phyloP scores from a whole-genome alignment of 2,329 filamentous ascomycete genomes.

The Sclerotinia borealis region DNA sequence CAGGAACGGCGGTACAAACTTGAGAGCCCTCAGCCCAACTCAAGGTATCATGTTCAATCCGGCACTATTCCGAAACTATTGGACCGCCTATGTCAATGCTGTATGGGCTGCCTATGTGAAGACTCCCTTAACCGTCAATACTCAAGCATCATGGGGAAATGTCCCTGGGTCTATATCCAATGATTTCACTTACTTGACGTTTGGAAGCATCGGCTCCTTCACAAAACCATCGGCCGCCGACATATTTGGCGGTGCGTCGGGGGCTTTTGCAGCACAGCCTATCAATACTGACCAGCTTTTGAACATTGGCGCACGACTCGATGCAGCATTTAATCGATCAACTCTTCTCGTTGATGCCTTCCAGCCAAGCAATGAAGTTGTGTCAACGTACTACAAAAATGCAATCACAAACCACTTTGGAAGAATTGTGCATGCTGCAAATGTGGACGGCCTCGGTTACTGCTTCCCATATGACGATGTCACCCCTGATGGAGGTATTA shows the following conservation, averaged over 20 bases:
- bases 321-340: conserved; percentile 69
- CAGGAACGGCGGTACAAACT: conserved; percentile 26
- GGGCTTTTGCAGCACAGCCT: conserved; percentile 44
- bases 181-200: conserved; percentile 31
- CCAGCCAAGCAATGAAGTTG: conserved; percentile 47
- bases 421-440: conserved; percentile 56
- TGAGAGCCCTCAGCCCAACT: conserved; percentile 40
- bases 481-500: conserved; percentile 43
- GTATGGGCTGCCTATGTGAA: conserved; percentile 38
- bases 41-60: conserved; percentile 35
- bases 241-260: conserved; percentile 60
- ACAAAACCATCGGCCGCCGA: conserved; percentile 51
- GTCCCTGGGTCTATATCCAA: conserved; percentile 38
- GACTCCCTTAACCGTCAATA: conserved; percentile 52
- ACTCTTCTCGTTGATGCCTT: conserved; percentile 52
- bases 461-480: conserved; percentile 71
- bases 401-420: conserved; percentile 60
- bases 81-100: conserved; percentile 40
- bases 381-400: conserved; percentile 46
- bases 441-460: conserved; percentile 56
- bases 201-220: conserved; percentile 44
- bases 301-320: conserved; percentile 65
- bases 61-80: conserved; percentile 38
- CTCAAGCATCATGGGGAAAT: conserved; percentile 54
- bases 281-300: conserved; percentile 37